A percentile compares a stretch with the other conserved stretches of the same genome.
phyloP scores from a whole-genome alignment of 2,329 filamentous ascomycete genomes.

The Pseudofabraea citricarpa region DNA sequence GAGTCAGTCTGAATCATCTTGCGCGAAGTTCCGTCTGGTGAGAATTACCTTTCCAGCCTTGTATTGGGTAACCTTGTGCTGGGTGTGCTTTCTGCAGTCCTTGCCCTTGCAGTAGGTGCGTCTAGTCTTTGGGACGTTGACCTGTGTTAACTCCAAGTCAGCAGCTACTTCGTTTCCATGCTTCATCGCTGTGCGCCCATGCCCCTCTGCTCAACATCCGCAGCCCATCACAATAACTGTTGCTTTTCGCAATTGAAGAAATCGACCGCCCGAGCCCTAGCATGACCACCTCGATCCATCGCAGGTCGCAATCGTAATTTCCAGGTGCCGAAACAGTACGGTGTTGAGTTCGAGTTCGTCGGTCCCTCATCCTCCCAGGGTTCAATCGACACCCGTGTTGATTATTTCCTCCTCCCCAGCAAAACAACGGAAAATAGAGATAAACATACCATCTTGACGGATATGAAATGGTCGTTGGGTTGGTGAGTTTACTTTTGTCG shows the following conservation, averaged over 20 bases:
- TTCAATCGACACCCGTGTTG: background rate
- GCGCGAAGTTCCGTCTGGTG: no score
- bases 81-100: conserved; percentile 87
- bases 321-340: no score
- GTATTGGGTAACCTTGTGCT: conserved; percentile 94
- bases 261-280: no score
- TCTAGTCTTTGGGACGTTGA: conserved; percentile 98
- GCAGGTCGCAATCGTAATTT: no score
- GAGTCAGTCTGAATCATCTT: background rate
- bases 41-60: conserved; percentile 87
- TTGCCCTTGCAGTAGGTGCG: conserved; percentile 98
- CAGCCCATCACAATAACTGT: no score
- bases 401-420: background rate
- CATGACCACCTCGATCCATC: no score
- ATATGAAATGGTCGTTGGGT: conserved; percentile 8
- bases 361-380: background rate
- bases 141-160: conserved; percentile 37
- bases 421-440: conserved; percentile 2
- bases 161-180: conserved; percentile 4
- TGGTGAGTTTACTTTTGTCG: conserved; percentile 2
- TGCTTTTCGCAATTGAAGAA: no score
- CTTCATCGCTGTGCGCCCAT: background rate
- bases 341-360: no score
- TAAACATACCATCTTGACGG: conserved; percentile 22
- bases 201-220: background rate